Conservation (phyloP, 2,329 filamentous ascomycete genomes). For the Fusarium mangiferae region DNA sequence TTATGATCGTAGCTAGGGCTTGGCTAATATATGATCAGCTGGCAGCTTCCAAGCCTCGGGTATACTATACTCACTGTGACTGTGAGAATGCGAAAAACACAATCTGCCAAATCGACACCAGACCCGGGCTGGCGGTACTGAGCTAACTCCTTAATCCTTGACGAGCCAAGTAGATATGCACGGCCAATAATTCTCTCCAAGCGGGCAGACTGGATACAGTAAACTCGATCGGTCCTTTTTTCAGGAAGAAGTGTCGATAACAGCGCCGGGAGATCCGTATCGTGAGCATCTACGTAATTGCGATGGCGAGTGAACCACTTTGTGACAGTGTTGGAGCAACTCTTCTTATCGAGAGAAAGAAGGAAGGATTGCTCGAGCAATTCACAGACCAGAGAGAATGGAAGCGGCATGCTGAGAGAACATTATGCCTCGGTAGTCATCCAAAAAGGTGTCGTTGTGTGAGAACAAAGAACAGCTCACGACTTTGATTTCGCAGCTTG, state of each 20-base stretch:
- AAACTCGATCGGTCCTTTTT: slow-evolving; percentile 80
- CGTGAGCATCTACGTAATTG: slow-evolving; percentile 63
- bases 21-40: slow-evolving; percentile 51
- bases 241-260: slow-evolving; percentile 82
- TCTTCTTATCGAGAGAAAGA: slow-evolving; percentile 48
- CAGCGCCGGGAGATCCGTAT: slow-evolving; percentile 70
- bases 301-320: slow-evolving; percentile 78
- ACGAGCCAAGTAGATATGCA: slow-evolving; percentile 71
- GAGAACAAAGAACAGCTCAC: not conserved
- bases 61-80: slow-evolving; percentile 61
- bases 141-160: slow-evolving; percentile 69
- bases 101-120: slow-evolving; percentile 76
- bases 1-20: slow-evolving; percentile 49
- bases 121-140: slow-evolving; percentile 68
- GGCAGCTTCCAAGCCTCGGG: not conserved
- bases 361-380: slow-evolving; percentile 75
- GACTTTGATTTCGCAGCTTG: not conserved
- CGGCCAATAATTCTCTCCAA: slow-evolving; percentile 76
- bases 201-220: slow-evolving; percentile 70
- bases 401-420: slow-evolving; percentile 65
- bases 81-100: slow-evolving; percentile 72
- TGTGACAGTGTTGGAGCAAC: slow-evolving; percentile 54
- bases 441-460: not conserved
- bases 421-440: slow-evolving; percentile 3
- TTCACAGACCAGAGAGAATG: slow-evolving; percentile 77